These are phyloP conservation scores for Plectosphaerella cucumerina DNA, from an alignment of 2,329 filamentous ascomycete genomes.

Conservation along the genomic window DNA sequence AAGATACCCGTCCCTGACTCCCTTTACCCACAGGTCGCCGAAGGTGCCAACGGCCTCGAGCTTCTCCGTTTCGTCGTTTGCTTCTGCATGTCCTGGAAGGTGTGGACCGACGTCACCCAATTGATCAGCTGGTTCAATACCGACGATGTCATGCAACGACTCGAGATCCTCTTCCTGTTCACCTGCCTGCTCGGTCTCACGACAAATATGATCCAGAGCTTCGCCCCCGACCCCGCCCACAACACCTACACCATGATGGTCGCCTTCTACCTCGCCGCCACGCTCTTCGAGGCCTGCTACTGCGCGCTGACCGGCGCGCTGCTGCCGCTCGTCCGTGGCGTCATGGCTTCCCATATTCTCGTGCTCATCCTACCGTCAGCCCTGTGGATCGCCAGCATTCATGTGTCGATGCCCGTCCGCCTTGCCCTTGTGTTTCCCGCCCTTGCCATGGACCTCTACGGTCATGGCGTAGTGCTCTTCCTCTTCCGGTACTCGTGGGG, in stretches of 20 bases:
- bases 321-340: conserved; percentile 53
- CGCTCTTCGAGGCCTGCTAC: conserved; percentile 48
- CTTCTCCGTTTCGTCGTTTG: conserved; percentile 57
- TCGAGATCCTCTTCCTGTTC: conserved; percentile 57
- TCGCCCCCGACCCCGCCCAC: conserved; percentile 32
- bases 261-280: conserved; percentile 55
- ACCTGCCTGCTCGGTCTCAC: conserved; percentile 60
- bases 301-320: conserved; percentile 39
- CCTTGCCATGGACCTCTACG: conserved; percentile 49
- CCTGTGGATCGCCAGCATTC: conserved; percentile 58
- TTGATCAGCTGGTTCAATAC: conserved; percentile 59
- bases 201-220: conserved; percentile 57
- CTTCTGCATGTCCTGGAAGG: conserved; percentile 60
- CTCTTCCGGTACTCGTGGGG: conserved; percentile 26
- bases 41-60: conserved; percentile 48
- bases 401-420: conserved; percentile 49
- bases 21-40: conserved; percentile 32
- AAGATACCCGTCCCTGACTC: not conserved
- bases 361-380: conserved; percentile 41
- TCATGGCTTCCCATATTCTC: conserved; percentile 47
- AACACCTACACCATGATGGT: conserved; percentile 56
- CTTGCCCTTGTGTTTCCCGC: conserved; percentile 54
- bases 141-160: conserved; percentile 54
- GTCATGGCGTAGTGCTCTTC: conserved; percentile 35
- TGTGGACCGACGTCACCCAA: conserved; percentile 56